Evolutionary conservation across 148 eudicot species (phyloP).

Genomic region (Silene uniflora): DNA sequence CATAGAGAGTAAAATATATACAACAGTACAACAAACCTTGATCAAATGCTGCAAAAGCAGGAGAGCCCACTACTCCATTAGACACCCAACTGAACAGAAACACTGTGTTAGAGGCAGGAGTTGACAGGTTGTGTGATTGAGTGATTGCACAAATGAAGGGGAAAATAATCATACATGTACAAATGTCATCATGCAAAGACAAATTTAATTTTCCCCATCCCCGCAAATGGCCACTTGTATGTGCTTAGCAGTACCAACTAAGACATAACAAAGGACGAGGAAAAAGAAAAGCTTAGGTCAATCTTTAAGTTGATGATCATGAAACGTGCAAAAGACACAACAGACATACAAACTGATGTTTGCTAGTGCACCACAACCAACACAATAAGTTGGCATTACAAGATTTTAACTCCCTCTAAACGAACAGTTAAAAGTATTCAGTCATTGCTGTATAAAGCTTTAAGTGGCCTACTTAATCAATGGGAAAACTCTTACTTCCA

Average conservation of each 20-base stretch:
- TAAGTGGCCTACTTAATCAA: background rate
- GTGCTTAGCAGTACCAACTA: background rate
- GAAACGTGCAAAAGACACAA: constrained; percentile 1
- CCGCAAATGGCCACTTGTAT: background rate
- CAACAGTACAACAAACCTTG: constrained; percentile 61
- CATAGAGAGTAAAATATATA: background rate
- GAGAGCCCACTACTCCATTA: constrained; percentile 97
- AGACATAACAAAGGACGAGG: background rate
- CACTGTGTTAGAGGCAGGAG: background rate
- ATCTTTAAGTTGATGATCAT: background rate
- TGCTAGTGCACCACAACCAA: background rate
- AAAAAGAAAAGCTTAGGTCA: constrained; percentile 3
- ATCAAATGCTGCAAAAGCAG: constrained; percentile 98
- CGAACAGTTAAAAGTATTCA: background rate
- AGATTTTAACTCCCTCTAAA: background rate
- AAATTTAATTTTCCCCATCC: background rate
- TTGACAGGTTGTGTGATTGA: background rate
- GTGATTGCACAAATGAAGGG: background rate
- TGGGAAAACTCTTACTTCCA: background rate
- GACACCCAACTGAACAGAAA: constrained; percentile 69
- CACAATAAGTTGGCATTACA: background rate
- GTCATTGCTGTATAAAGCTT: background rate
- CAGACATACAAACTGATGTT: background rate
- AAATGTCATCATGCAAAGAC: background rate
- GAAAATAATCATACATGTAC: background rate